Base-by-base conservation (phyloP, 768 basidiomycete species). In the Lentinula guzmanii region DNA sequence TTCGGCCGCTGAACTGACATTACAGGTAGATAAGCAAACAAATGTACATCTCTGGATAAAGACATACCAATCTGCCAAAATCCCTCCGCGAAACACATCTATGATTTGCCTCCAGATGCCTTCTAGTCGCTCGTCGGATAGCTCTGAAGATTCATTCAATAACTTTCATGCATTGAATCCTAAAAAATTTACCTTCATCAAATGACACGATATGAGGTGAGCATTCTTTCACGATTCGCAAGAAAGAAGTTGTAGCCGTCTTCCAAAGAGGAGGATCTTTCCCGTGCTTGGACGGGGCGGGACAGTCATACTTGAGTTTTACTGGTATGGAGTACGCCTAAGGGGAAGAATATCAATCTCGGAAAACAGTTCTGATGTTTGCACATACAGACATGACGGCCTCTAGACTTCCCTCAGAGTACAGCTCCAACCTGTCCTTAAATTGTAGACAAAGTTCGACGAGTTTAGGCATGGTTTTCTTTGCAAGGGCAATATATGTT, bases 241-340 rank as follows among this genome's bases (percentile, higher is more conserved):
- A 75, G 72, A 93, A 93, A 67, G 80, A 86, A 13, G 79, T 82
- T 2, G 90, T 93, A n/a, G 94, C 95, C 0, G 93, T 95, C 75
- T 95, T 95, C 96, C 96, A 98, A 2, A 99, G 75, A 0, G 95
- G 94, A 21, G 73, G 75, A 67, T 95, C 96, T 58, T 91, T 88
- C 2, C 92, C 93, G 69, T 86, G 93, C 69, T 89, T 94, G 43
- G 90, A 93, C 0, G 96, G 83, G 0, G 90, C 76, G 0, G 96
- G 95, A 71, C 95, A 97, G 39, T 96, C 93, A 65, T 98, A 96
- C 73, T 95, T 95, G 64, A 98, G 76, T 69, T 95, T 94, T 70
- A 98, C 86, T 1, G 96, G 95, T 37, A 96, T 88, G 4, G 91
- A 85, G 67, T 91, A 95, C 0, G 94, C 89, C 91, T 93, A 48